Conservation (phyloP, 352 stramenopile species). For the Phytophthora brassicae region DNA sequence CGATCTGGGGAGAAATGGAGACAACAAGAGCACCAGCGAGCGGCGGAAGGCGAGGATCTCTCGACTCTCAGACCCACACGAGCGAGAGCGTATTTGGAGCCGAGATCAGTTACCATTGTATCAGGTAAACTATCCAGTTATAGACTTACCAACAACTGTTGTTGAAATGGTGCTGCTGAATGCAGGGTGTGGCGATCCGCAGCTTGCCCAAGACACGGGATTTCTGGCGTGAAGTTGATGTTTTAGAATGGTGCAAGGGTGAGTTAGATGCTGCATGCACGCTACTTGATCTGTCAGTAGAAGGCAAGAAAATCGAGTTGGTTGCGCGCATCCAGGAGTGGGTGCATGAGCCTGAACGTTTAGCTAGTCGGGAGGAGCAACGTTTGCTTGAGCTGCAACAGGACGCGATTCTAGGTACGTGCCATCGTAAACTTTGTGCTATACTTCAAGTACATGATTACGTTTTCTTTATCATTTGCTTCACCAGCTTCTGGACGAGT, state of each 20-base stretch:
- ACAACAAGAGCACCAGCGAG: slow-evolving; percentile 34
- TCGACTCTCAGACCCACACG: slow-evolving; percentile 44
- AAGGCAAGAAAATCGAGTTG: slow-evolving; percentile 63
- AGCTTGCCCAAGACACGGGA: slow-evolving; percentile 61
- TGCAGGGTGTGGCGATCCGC: slow-evolving; percentile 44
- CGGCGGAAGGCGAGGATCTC: slow-evolving; percentile 48
- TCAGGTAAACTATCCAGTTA: slow-evolving; percentile 31
- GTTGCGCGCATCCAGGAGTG: slow-evolving; percentile 73
- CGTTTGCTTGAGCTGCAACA: slow-evolving; percentile 38
- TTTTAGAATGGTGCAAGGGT: slow-evolving; percentile 50
- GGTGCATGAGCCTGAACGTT: slow-evolving; percentile 60
- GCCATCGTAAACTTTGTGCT: not conserved
- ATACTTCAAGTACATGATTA: not conserved
- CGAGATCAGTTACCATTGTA: slow-evolving; percentile 39
- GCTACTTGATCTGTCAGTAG: slow-evolving; percentile 52
- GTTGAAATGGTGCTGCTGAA: not conserved
- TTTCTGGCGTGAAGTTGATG: slow-evolving; percentile 59
- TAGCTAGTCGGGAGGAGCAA: slow-evolving; percentile 35
- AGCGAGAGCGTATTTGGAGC: slow-evolving; percentile 60
- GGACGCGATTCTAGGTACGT: slow-evolving; percentile 47
- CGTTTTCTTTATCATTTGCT: not conserved
- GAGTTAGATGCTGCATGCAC: slow-evolving; percentile 59
- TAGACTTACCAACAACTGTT: not conserved
- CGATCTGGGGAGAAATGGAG: slow-evolving; percentile 25
- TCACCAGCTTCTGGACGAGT: slow-evolving; percentile 53